Conservation (phyloP, 2,329 filamentous ascomycete species). For the Trichoderma pleuroti region DNA sequence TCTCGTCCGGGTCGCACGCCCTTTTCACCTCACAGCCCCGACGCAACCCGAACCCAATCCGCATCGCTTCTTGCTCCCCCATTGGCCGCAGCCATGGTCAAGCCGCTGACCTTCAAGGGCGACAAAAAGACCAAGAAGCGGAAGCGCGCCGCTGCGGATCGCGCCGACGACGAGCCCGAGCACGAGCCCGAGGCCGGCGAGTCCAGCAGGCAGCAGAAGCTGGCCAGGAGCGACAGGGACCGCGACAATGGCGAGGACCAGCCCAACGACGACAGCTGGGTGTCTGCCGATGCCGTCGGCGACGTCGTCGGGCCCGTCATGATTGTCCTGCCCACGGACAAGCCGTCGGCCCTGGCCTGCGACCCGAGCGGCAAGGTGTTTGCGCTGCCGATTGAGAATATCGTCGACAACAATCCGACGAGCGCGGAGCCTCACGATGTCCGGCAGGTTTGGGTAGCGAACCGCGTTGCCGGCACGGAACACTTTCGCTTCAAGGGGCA, state of each 20-base stretch:
- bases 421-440: slow-evolving; percentile 95
- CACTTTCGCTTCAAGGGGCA: slow-evolving; percentile 83
- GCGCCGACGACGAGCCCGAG: slow-evolving; percentile 36
- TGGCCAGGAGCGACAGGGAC: not conserved
- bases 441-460: slow-evolving; percentile 91
- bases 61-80: not conserved
- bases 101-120: slow-evolving; percentile 91
- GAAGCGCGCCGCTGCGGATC: slow-evolving; percentile 63
- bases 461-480: slow-evolving; percentile 76
- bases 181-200: slow-evolving; percentile 32
- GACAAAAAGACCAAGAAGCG: slow-evolving; percentile 94
- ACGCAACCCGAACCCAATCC: slow-evolving; percentile 13
- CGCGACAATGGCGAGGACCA: slow-evolving; percentile 25
- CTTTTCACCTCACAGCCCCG: not conserved
- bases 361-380: slow-evolving; percentile 88
- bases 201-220: slow-evolving; percentile 8
- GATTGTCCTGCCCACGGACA: slow-evolving; percentile 73
- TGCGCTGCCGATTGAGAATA: slow-evolving; percentile 76
- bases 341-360: slow-evolving; percentile 72
- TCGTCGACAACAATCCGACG: slow-evolving; percentile 75
- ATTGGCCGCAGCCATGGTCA: slow-evolving; percentile 61
- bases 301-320: slow-evolving; percentile 82
- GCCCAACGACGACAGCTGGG: slow-evolving; percentile 81
- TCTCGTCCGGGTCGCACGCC: not conserved
- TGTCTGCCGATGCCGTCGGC: slow-evolving; percentile 68